phyloP scores from a whole-genome alignment of 805 yeast species.

The Lipomyces lipofer region DNA sequence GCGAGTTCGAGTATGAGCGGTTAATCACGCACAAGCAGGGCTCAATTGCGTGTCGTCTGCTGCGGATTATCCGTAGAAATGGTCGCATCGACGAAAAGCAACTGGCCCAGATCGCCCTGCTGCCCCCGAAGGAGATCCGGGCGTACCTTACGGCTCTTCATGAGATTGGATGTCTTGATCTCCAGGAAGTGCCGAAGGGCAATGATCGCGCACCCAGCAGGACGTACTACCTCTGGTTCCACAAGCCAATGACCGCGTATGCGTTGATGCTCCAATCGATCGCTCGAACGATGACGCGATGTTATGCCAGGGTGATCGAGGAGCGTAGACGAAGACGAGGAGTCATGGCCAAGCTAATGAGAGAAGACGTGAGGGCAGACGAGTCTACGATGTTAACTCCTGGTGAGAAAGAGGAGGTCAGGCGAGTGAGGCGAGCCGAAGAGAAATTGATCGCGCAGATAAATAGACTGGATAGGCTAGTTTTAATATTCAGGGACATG shows the following conservation, averaged over 20 bases:
- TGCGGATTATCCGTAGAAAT: conserved; percentile 71
- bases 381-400: conserved; percentile 73
- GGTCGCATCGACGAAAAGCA: conserved; percentile 82
- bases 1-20: conserved; percentile 39
- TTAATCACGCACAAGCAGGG: conserved; percentile 41
- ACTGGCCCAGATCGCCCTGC: conserved; percentile 63
- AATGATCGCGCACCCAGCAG: conserved; percentile 89
- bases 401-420: conserved; percentile 72
- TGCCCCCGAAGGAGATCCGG: conserved; percentile 76
- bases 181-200: conserved; percentile 92
- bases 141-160: conserved; percentile 67
- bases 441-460: conserved; percentile 39
- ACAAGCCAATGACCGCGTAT: conserved; percentile 55
- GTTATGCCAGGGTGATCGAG: conserved; percentile 39
- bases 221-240: conserved; percentile 79
- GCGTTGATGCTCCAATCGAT: conserved; percentile 50
- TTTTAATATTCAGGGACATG: conserved; percentile 44
- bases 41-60: conserved; percentile 63
- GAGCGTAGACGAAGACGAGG: conserved; percentile 61
- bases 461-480: conserved; percentile 40
- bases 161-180: conserved; percentile 70
- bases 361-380: conserved; percentile 86
- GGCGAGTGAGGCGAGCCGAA: conserved; percentile 46
- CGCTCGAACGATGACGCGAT: conserved; percentile 50
- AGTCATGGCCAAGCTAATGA: conserved; percentile 72